Percentiles rank a stretch among this genome's conserved stretches.
Evolutionary conservation across 441 rosid genomes (phyloP).

Genomic region (Euphorbia schlechtendalii): DNA sequence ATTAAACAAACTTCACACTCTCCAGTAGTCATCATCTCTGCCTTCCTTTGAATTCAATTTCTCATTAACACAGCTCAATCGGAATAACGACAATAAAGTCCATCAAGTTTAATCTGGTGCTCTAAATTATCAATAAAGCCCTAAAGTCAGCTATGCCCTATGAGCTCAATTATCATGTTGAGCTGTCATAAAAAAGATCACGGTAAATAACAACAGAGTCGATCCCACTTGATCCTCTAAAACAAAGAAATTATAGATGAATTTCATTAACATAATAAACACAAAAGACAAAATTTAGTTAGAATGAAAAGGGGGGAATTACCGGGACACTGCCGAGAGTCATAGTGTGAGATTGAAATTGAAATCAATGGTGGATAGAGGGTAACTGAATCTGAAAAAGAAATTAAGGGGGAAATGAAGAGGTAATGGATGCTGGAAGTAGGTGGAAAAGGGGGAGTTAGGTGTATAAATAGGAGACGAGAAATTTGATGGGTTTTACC

Average conservation of each 20-base stretch:
- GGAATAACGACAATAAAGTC: neutral
- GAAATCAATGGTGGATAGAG: neutral
- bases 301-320: slow-evolving; percentile 1
- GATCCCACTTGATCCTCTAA: neutral
- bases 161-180: neutral
- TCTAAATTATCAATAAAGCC: neutral
- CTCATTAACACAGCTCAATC: too few relatives aligned
- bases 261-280: neutral
- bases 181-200: neutral
- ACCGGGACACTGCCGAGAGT: slow-evolving; percentile 38
- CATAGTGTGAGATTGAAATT: slow-evolving; percentile 16
- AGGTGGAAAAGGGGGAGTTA: slow-evolving; percentile 23
- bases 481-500: neutral
- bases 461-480: slow-evolving; percentile 15
- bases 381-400: too few relatives aligned
- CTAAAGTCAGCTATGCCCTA: neutral
- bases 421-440: too few relatives aligned
- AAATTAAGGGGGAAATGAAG: too few relatives aligned
- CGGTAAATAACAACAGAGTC: neutral
- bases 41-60: too few relatives aligned
- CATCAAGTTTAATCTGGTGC: neutral
- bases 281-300: too few relatives aligned
- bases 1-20: neutral
- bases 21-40: too few relatives aligned
- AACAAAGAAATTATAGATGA: neutral